A percentile compares a stretch with the other conserved stretches of the same genome.
phyloP scores from a whole-genome alignment of 225 moss, liverwort and hornwort species.

The Marchantia paleacea region DNA sequence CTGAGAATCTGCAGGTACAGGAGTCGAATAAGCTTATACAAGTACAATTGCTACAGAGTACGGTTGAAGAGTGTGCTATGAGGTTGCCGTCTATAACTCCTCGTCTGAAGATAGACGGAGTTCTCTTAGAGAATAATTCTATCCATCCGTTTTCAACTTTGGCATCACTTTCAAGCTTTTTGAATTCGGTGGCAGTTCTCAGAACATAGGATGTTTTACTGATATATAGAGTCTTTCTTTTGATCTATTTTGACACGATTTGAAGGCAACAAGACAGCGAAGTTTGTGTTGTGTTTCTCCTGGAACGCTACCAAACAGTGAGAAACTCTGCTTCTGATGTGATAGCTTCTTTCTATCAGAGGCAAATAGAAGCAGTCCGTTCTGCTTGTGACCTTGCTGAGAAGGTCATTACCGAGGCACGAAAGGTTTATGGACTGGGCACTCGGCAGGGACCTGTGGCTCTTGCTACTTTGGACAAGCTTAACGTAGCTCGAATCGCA shows the following conservation, averaged over 20 bases:
- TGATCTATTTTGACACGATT: not conserved
- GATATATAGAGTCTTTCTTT: not conserved
- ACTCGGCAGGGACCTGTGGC: constrained; percentile 80
- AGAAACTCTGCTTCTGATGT: not conserved
- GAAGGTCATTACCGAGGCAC: constrained; percentile 84
- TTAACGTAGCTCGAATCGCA: constrained; percentile 67
- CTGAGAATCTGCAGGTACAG: constrained; percentile 79
- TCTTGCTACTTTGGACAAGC: constrained; percentile 79
- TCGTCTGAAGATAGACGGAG: too few relatives aligned
- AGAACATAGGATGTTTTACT: too few relatives aligned
- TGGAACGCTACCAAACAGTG: not conserved
- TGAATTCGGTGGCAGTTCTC: not conserved
- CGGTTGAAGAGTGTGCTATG: too few relatives aligned
- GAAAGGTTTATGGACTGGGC: constrained; percentile 85
- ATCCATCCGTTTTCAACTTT: not conserved
- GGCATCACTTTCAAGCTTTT: not conserved
- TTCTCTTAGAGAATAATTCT: too few relatives aligned
- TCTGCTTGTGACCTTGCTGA: constrained; percentile 85
- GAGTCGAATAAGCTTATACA: too few relatives aligned
- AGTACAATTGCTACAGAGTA: too few relatives aligned
- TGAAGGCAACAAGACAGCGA: not conserved
- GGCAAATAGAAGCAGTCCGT: constrained; percentile 87
- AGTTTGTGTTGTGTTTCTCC: not conserved
- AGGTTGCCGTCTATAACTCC: too few relatives aligned
- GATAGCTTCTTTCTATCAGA: constrained; percentile 36